Evolutionary conservation across 768 basidiomycete species (phyloP).

Genomic region (Lactarius hatsudake): DNA sequence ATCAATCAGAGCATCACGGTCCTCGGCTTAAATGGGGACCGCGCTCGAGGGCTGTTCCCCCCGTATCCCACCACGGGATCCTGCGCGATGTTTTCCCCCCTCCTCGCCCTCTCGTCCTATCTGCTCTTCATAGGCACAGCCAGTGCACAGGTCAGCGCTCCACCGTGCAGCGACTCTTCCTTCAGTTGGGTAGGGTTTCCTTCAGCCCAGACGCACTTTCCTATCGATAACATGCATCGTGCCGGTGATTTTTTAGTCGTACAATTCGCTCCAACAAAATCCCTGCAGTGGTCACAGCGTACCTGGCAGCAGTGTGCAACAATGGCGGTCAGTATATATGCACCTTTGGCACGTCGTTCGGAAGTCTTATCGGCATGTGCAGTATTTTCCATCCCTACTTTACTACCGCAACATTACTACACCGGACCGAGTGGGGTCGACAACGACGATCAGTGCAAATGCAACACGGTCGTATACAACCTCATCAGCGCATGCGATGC

Average conservation of each 20-base stretch:
- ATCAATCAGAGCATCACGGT: not conserved
- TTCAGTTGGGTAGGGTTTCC: constrained; percentile 19
- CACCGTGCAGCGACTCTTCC: not conserved
- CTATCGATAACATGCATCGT: not conserved
- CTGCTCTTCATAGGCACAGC: not conserved
- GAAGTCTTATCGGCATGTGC: not conserved
- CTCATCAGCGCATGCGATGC: constrained; percentile 32
- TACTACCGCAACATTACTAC: constrained; percentile 14
- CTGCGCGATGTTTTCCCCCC: not conserved
- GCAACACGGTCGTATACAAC: constrained; percentile 32
- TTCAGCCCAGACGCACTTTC: not conserved
- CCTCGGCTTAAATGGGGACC: not conserved
- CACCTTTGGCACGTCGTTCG: not conserved
- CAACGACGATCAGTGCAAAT: constrained; percentile 24
- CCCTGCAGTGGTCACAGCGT: constrained; percentile 15
- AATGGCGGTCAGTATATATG: constrained; percentile 19
- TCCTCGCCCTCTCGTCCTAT: not conserved
- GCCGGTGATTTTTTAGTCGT: not conserved
- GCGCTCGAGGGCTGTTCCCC: not conserved
- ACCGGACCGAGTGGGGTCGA: constrained; percentile 9
- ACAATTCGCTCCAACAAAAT: constrained; percentile 19
- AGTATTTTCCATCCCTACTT: constrained; percentile 11
- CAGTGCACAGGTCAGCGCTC: constrained; percentile 6
- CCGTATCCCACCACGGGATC: not conserved
- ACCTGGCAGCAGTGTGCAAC: constrained; percentile 8